Conservation (phyloP, 331 rosid species). For the Spiraea crenata region DNA sequence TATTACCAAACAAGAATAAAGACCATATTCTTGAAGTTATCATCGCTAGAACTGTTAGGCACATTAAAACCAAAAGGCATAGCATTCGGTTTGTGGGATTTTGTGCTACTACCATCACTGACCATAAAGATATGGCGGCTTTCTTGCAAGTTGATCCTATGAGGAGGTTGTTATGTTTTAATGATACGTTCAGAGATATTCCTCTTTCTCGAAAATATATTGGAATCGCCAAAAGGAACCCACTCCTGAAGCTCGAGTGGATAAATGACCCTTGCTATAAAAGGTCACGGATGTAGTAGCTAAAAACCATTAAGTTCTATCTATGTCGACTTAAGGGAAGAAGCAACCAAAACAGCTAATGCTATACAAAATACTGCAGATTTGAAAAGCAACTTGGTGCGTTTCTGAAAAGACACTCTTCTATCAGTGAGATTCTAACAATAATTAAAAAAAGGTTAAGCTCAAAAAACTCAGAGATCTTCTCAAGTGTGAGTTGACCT, state of each 20-base stretch:
- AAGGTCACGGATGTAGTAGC: constrained; percentile 81
- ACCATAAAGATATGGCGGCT: constrained; percentile 86
- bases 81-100: constrained; percentile 89
- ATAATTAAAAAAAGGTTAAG: constrained; percentile 90
- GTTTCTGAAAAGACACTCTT: constrained; percentile 90
- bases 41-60: constrained; percentile 94
- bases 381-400: constrained; percentile 81
- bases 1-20: constrained; percentile 75
- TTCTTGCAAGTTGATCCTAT: constrained; percentile 79
- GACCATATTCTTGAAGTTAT: constrained; percentile 96
- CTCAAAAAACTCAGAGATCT: constrained; percentile 94
- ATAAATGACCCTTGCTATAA: constrained; percentile 93
- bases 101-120: constrained; percentile 82
- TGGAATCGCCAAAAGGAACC: constrained; percentile 90
- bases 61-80: constrained; percentile 82
- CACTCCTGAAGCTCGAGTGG: constrained; percentile 92
- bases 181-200: constrained; percentile 88
- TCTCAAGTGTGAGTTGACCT: constrained; percentile 88
- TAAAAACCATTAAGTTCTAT: constrained; percentile 91
- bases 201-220: constrained; percentile 91
- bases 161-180: constrained; percentile 71
- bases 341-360: constrained; percentile 94
- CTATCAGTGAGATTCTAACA: constrained; percentile 93
- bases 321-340: constrained; percentile 92
- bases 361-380: constrained; percentile 91